These are phyloP conservation scores for Alisma plantagoaquatica DNA, from an alignment of 106 monocot species.

Conservation along the genomic window DNA sequence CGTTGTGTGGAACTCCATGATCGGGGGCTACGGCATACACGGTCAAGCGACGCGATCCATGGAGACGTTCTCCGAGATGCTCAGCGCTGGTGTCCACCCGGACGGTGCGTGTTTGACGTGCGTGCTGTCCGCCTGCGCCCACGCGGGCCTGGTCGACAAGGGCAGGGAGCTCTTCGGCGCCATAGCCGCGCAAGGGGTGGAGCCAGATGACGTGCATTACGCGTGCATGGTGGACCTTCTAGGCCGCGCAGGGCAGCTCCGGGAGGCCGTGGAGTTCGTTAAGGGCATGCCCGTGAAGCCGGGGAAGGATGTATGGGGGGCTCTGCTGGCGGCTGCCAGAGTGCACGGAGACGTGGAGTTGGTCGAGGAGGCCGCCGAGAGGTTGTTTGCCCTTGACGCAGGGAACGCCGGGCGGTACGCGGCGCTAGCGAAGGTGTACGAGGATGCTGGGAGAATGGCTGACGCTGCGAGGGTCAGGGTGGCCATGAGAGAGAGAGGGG, in stretches of 20 bases:
- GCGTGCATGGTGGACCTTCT: conserved; percentile 47
- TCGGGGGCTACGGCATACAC: conserved; percentile 29
- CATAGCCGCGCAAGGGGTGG: conserved; percentile 23
- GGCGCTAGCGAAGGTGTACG: conserved; percentile 26
- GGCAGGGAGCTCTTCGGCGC: conserved; percentile 23
- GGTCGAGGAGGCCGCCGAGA: conserved; percentile 22
- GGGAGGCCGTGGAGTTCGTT: conserved; percentile 24
- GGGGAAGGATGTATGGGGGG: conserved; percentile 29
- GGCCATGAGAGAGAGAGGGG: conserved; percentile 29
- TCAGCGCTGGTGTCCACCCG: conserved; percentile 8
- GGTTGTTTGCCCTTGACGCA: conserved; percentile 28
- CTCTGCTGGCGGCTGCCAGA: conserved; percentile 35
- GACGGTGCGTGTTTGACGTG: conserved; percentile 29
- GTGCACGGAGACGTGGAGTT: conserved; percentile 15
- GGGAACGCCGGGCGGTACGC: conserved; percentile 32
- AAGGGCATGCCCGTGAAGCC: conserved; percentile 17
- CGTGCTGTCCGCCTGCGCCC: conserved; percentile 42
- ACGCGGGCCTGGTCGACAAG: conserved; percentile 35
- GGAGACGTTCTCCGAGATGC: conserved; percentile 26
- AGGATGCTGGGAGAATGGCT: conserved; percentile 28
- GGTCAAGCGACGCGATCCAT: conserved; percentile 31
- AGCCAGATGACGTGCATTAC: conserved; percentile 28
- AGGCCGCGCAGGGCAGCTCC: conserved; percentile 28
- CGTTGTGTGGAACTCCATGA: conserved; percentile 29
- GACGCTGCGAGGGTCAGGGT: conserved; percentile 39